These are phyloP conservation scores for Neostapfia colusana DNA, from an alignment of 176 grass and related monocot species.

Conservation along the genomic window DNA sequence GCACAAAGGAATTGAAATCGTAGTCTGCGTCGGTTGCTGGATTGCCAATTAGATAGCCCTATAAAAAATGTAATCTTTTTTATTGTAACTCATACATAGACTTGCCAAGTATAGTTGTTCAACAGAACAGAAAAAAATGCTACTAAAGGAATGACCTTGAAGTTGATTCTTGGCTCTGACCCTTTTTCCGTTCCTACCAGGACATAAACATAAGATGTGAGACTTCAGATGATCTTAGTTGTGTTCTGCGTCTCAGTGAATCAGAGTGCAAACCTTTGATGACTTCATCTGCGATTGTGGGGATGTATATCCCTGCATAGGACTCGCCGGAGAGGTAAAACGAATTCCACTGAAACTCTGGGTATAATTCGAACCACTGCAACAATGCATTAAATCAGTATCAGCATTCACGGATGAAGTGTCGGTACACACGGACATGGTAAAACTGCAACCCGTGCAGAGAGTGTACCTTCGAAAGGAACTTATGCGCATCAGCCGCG, in stretches of 20 bases:
- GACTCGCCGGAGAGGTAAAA: constrained; percentile 94
- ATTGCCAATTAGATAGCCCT: constrained; percentile 96
- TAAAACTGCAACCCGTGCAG: not conserved
- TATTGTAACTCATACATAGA: not conserved
- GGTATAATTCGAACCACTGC: constrained; percentile 85
- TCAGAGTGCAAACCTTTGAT: constrained; percentile 53
- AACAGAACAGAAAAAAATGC: not conserved
- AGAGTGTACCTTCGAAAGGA: constrained; percentile 68
- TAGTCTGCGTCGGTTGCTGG: constrained; percentile 47
- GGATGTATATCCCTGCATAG: constrained; percentile 83
- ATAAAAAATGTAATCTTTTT: constrained; percentile 4
- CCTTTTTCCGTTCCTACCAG: constrained; percentile 53
- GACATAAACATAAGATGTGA: not conserved
- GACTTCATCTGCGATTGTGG: constrained; percentile 71
- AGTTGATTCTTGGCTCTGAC: constrained; percentile 59
- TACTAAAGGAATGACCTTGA: constrained; percentile 55
- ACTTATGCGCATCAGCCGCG: constrained; percentile 71
- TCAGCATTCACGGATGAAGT: not conserved
- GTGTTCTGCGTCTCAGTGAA: not conserved
- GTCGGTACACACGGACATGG: no score
- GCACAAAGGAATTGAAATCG: constrained; percentile 82
- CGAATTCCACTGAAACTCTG: constrained; percentile 59
- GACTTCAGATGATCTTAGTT: not conserved
- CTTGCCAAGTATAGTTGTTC: not conserved
- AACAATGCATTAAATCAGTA: constrained; percentile 7